phyloP scores from a whole-genome alignment of 352 stramenopile genomes.

The Globisporangium megalacanthum region DNA sequence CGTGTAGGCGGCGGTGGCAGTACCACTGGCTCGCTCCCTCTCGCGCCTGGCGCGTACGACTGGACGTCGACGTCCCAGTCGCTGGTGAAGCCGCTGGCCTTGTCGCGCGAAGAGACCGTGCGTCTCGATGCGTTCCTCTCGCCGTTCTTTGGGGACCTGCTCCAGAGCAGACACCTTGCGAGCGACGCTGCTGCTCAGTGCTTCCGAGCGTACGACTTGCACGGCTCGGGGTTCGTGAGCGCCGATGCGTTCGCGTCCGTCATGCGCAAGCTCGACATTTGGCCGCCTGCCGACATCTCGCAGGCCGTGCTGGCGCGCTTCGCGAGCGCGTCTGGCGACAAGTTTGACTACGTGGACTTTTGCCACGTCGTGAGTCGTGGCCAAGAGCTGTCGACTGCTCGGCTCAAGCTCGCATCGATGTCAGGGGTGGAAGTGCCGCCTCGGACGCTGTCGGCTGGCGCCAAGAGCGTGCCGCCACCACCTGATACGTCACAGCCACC shows the following conservation, averaged over 20 bases:
- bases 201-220: conserved; percentile 59
- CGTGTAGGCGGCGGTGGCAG: neutral
- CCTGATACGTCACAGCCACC: neutral
- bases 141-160: conserved; percentile 45
- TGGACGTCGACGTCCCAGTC: neutral
- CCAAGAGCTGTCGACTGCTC: conserved; percentile 9
- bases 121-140: conserved; percentile 34
- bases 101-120: conserved; percentile 38
- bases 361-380: conserved; percentile 27
- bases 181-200: conserved; percentile 22
- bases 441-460: neutral
- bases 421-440: neutral
- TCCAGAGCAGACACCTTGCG: conserved; percentile 33
- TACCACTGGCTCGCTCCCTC: neutral
- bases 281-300: conserved; percentile 31
- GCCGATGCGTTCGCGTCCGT: conserved; percentile 55
- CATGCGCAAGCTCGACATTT: conserved; percentile 60
- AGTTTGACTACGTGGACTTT: conserved; percentile 76
- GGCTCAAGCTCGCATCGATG: neutral
- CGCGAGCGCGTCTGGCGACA: conserved; percentile 30
- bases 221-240: conserved; percentile 53
- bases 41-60: neutral
- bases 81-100: neutral
- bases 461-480: neutral
- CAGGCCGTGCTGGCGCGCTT: conserved; percentile 46